Evolutionary conservation across 2,329 filamentous ascomycete genomes (phyloP).

Genomic region (Hirsutella minnesotensis): DNA sequence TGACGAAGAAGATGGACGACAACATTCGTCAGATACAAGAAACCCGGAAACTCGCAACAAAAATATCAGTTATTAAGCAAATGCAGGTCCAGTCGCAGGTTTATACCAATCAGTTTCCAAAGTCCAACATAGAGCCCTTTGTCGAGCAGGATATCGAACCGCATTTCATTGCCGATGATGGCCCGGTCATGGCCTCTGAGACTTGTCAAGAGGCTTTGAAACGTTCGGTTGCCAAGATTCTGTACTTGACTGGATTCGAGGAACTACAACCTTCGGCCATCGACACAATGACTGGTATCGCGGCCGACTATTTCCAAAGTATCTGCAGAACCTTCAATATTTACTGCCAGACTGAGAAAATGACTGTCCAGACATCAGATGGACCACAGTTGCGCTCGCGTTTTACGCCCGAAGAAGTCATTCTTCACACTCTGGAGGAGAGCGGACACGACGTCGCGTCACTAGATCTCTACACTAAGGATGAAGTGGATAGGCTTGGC

Average conservation of each 20-base stretch:
- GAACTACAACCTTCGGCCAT: constrained; percentile 92
- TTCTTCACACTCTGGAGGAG: constrained; percentile 75
- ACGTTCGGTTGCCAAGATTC: constrained; percentile 84
- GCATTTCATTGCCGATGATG: constrained; percentile 81
- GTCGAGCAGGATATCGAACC: constrained; percentile 75
- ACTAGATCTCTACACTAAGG: constrained; percentile 78
- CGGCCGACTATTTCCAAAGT: constrained; percentile 80
- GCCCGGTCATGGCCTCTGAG: constrained; percentile 74
- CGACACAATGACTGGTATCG: constrained; percentile 80
- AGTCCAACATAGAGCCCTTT: constrained; percentile 86
- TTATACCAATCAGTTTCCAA: constrained; percentile 96
- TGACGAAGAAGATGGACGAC: constrained; percentile 71
- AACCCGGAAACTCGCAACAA: constrained; percentile 87
- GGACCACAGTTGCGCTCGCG: constrained; percentile 43
- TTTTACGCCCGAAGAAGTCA: constrained; percentile 73
- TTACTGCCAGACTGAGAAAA: constrained; percentile 75
- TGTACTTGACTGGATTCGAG: constrained; percentile 94
- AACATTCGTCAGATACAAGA: constrained; percentile 96
- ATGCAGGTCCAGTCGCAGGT: constrained; percentile 98
- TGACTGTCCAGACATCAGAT: constrained; percentile 36
- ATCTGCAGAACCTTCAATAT: constrained; percentile 67
- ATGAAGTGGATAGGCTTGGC: constrained; percentile 81
- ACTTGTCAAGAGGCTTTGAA: constrained; percentile 76
- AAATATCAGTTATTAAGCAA: constrained; percentile 96
- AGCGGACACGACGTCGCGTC: constrained; percentile 73